Base-by-base conservation (phyloP, 306 rosid species). In the Leucaena leucocephala region DNA sequence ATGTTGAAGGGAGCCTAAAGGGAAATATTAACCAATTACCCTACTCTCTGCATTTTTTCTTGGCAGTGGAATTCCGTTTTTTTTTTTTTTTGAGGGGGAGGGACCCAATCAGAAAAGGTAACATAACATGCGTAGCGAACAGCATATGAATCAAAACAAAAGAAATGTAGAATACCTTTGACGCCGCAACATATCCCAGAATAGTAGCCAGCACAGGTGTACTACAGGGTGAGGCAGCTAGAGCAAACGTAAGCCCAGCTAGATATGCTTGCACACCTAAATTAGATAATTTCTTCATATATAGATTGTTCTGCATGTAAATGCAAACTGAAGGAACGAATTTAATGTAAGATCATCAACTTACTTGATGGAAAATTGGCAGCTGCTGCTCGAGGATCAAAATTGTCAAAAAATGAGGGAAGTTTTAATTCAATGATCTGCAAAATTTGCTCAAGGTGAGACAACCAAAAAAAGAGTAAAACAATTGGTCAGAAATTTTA, bases 151-250 rank as follows among this genome's bases (percentile, higher is more conserved):
- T 2, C 5, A 21, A 43, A 21, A 12, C 54, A 19, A 42, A 42
- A 50, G 10, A 11, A 82, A 76, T 17, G 48, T 1, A 62, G 54
- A 65, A 68, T 88, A 92, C 98, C 98, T 94, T 94, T 69, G 98
- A 94, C 61, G 97, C 82, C 50, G 98, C 98, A 55, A 94, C 98
- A 86, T 92, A 94, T 76, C 92, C 97, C 39, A 94, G 84, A 72
- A 94, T 79, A 65, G 92, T 86, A 46, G 97, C 98, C 73, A 94
- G 86, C 76, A 94, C 97, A 48, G 97, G 97, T 15, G 97, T 94
- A 82, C 97, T 92, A 81, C 98, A 94, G 59, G 97, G 98, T 38
- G 98, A 94, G 84, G 98, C 97, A 66, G 97, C 98, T 84, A 92
- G 86, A 64, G 97, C 98, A 86, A 94, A 94, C 36, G 98, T 91